Percentiles rank a stretch among this genome's conserved stretches.
These are phyloP conservation scores for Somion occarium DNA, from an alignment of 1,284 basidiomycete species.

Conservation along the genomic window DNA sequence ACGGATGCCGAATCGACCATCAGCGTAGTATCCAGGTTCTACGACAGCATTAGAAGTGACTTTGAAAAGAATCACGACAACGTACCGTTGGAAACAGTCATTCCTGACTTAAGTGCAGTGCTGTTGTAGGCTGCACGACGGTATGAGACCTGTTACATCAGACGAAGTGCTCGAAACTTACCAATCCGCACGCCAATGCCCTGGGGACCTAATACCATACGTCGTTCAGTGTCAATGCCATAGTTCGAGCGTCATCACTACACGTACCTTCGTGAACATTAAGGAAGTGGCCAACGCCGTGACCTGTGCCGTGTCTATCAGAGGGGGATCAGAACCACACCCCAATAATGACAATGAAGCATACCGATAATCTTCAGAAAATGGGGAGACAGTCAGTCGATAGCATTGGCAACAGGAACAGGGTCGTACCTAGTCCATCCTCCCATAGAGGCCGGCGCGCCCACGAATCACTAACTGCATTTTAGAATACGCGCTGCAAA, in stretches of 20 bases:
- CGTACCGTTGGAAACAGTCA: slow-evolving; percentile 83
- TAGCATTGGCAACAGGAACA: background rate
- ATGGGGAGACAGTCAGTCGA: background rate
- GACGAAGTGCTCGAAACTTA: slow-evolving; percentile 24
- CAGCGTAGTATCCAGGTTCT: slow-evolving; percentile 93
- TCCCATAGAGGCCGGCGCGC: slow-evolving; percentile 86
- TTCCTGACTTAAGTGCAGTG: slow-evolving; percentile 72
- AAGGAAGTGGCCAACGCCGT: slow-evolving; percentile 89
- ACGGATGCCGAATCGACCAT: slow-evolving; percentile 89
- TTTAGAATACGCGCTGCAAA: background rate
- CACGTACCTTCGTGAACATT: slow-evolving; percentile 92
- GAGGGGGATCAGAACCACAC: too few species aligned
- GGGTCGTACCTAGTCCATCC: slow-evolving; percentile 77
- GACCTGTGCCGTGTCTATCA: slow-evolving; percentile 82
- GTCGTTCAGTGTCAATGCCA: background rate
- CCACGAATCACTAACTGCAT: slow-evolving; percentile 65
- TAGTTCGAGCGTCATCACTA: background rate
- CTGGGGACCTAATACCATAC: slow-evolving; percentile 56
- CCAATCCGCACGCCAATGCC: slow-evolving; percentile 79
- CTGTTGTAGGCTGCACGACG: slow-evolving; percentile 55
- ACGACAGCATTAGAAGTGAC: background rate
- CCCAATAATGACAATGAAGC: background rate
- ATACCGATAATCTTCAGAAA: slow-evolving; percentile 30
- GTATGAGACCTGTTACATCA: too few species aligned
- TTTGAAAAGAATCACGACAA: background rate